Evolutionary conservation across 1,284 basidiomycete species (phyloP), one percentile per base, ranked within the genome.

Genomic region (Schizophyllum amplum): DNA sequence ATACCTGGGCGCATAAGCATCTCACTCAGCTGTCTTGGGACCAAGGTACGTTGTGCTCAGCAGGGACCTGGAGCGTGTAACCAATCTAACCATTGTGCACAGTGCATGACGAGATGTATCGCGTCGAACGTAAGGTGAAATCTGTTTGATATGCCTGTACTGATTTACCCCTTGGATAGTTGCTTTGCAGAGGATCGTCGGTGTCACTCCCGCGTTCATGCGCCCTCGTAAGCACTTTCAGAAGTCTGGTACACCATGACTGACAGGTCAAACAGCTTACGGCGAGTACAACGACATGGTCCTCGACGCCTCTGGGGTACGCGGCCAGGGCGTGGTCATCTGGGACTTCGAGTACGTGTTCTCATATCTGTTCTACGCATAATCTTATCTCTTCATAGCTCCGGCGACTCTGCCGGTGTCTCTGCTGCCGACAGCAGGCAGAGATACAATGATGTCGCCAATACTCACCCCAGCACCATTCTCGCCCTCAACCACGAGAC

Each of bases 271-370:
- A 9, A 3, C 42, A 73, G 71, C 73, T 11, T 75, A 70, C 56
- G 72, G 72, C 20, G 67, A 60, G 49, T 75, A 75, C 66, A 78
- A 80, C 66, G 70, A 76, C 61, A 68, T 67, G 6, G 76, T 77
- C 7, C 67, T 74, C 23, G 60, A 72, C 49, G 75, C 73, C 15
- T 71, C 25, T 23, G 17, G 20, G 22, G 48, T 24, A 9, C 54
- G 54, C n/a, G 54, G 54, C 4, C 47, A 55, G 25, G 15, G 42
- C 4, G 20, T 54, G 6, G 53, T 42, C 9, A n/a, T 26, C n/a
- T 55, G 54, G 54, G 54, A 55, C 33, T 42, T 42, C 21, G 67
- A 60, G 50, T 75, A 24, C n/a, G 59, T 55, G n/a, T 51, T 24
- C 24, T 11, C 23, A 47, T 46, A 49, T 49, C 4, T 33, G n/a